Evolutionary conservation across 1,284 basidiomycete genomes (phyloP).

Genomic region (Phylloporus sp.): DNA sequence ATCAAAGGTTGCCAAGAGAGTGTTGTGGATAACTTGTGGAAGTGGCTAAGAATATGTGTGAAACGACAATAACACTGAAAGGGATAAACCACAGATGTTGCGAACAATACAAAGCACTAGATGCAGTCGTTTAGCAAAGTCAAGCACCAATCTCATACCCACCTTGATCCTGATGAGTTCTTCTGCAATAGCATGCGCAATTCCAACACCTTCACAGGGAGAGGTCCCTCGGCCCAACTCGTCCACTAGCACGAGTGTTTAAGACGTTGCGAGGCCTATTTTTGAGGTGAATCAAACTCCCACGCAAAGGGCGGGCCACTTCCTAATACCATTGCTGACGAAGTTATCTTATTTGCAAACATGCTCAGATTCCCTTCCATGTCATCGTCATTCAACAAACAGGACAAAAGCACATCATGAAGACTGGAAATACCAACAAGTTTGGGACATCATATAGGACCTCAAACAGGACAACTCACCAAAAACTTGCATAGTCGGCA

Average conservation of each 20-base stretch:
- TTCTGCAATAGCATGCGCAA: constrained; percentile 93
- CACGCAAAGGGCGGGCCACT: background rate
- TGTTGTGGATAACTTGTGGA: constrained; percentile 68
- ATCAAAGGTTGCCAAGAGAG: constrained; percentile 74
- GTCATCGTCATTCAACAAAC: constrained; percentile 92
- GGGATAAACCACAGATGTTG: constrained; percentile 61
- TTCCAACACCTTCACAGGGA: constrained; percentile 84
- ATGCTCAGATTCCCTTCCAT: constrained; percentile 89
- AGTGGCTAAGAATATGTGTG: constrained; percentile 55
- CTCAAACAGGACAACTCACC: constrained; percentile 41
- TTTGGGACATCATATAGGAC: background rate
- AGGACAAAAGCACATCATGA: constrained; percentile 83
- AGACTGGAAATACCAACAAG: constrained; percentile 47
- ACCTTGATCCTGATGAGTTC: constrained; percentile 78
- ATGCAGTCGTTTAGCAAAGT: constrained; percentile 2
- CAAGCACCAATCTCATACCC: constrained; percentile 13
- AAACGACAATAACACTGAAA: background rate
- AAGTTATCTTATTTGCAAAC: constrained; percentile 92
- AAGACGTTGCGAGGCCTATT: constrained; percentile 73
- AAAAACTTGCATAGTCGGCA: constrained; percentile 87
- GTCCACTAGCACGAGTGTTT: constrained; percentile 85
- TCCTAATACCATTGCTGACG: constrained; percentile 88
- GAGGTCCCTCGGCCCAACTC: constrained; percentile 92
- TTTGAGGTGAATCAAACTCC: background rate
- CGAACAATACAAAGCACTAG: constrained; percentile 87